Percentiles rank a stretch among this genome's conserved stretches.
Conservation (phyloP, 164 flowering plant genomes). For the Annona cherimola region DNA sequence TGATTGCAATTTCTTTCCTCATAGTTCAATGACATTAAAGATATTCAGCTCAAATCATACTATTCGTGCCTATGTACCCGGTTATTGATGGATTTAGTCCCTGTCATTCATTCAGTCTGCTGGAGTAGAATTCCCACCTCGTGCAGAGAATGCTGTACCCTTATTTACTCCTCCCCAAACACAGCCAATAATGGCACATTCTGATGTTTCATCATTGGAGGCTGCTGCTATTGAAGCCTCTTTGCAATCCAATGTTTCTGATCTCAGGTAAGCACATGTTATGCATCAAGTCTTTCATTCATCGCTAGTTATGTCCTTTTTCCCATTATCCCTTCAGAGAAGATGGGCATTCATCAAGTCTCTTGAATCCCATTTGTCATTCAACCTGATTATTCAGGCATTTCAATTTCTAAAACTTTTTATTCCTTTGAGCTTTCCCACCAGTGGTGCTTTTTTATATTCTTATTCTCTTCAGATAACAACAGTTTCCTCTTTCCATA, state of each 20-base stretch:
- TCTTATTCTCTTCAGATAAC: background rate
- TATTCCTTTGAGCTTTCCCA: background rate
- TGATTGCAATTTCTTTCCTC: background rate
- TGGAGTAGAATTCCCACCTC: conserved; percentile 62
- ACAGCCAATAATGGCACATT: conserved; percentile 47
- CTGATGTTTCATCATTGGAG: conserved; percentile 39
- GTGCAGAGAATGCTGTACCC: conserved; percentile 53
- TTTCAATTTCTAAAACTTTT: too few species aligned
- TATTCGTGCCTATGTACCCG: background rate
- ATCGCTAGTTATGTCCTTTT: background rate
- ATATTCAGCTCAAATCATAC: background rate
- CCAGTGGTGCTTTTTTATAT: background rate
- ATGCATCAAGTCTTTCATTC: background rate
- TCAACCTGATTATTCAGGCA: background rate
- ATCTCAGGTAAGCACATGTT: conserved; percentile 58
- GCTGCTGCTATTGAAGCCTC: conserved; percentile 33
- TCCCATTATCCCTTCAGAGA: background rate
- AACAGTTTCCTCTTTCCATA: background rate
- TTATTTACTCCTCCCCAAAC: conserved; percentile 89
- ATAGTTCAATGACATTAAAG: background rate
- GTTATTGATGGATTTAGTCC: background rate
- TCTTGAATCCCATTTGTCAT: background rate
- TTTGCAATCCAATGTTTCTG: conserved; percentile 59
- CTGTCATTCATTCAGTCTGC: conserved; percentile 32
- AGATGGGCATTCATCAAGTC: background rate